Percentiles rank a stretch among this genome's conserved stretches.
Conservation (phyloP, 2,329 filamentous ascomycete species). For the Ophiobolus disseminans region DNA sequence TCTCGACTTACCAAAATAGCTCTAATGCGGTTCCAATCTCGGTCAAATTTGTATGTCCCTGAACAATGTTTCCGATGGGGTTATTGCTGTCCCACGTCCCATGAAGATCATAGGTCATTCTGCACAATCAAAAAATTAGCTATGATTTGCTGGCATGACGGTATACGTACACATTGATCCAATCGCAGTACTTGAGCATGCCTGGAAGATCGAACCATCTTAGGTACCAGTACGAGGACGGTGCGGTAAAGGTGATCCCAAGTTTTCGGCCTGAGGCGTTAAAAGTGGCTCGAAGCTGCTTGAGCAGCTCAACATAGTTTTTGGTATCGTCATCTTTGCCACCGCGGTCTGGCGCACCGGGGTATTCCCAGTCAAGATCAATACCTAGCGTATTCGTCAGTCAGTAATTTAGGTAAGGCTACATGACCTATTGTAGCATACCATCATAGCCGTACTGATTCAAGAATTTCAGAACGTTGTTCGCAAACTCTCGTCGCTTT, state of each 20-base stretch:
- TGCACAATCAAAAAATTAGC: conserved; percentile 52
- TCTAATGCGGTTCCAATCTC: conserved; percentile 52
- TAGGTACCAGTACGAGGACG: conserved; percentile 32
- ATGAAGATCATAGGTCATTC: conserved; percentile 58
- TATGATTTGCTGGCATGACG: conserved; percentile 52
- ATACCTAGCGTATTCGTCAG: conserved; percentile 46
- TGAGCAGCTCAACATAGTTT: conserved; percentile 3
- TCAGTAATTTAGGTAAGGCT: conserved; percentile 48
- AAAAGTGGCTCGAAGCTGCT: not conserved
- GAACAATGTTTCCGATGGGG: conserved; percentile 31
- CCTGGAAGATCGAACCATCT: conserved; percentile 29
- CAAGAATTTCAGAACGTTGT: conserved; percentile 48
- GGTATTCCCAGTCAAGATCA: conserved; percentile 38
- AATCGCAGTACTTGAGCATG: conserved; percentile 38
- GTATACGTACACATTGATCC: conserved; percentile 40
- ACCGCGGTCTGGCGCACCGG: conserved; percentile 36
- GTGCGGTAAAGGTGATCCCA: conserved; percentile 21
- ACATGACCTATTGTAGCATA: not conserved
- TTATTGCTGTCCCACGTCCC: conserved; percentile 51
- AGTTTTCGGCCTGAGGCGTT: not conserved
- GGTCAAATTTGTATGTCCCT: conserved; percentile 55
- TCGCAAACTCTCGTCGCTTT: conserved; percentile 42
- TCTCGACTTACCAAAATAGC: conserved; percentile 50
- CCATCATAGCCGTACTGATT: conserved; percentile 52
- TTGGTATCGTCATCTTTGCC: conserved; percentile 42